These are phyloP conservation scores for Phytophthora cryptogea DNA, from an alignment of 352 stramenopile species.

Conservation along the genomic window DNA sequence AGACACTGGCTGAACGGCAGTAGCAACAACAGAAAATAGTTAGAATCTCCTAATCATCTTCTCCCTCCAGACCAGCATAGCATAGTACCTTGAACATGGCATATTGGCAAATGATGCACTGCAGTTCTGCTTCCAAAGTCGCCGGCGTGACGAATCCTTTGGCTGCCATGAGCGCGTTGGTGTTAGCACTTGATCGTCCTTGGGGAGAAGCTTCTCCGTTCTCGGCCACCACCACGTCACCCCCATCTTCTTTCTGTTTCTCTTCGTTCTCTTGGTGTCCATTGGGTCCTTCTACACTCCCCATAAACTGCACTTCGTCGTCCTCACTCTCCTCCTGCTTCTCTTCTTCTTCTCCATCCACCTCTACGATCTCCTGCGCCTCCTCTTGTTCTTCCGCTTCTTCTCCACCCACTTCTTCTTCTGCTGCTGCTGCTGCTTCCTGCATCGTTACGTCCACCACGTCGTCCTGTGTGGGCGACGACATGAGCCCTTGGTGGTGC, in stretches of 20 bases:
- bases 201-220: background rate
- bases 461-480: background rate
- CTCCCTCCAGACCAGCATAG: background rate
- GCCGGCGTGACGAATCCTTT: constrained; percentile 23
- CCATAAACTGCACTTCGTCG: constrained; percentile 29
- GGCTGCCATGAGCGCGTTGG: constrained; percentile 20
- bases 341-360: constrained; percentile 14
- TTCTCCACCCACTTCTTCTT: constrained; percentile 1
- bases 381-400: background rate
- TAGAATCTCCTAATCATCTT: background rate
- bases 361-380: constrained; percentile 11
- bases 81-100: constrained; percentile 49
- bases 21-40: constrained; percentile 4
- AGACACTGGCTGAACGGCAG: constrained; percentile 40
- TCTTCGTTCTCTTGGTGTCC: background rate
- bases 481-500: constrained; percentile 2
- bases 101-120: constrained; percentile 65
- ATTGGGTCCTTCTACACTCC: constrained; percentile 16
- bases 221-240: constrained; percentile 15
- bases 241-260: constrained; percentile 8
- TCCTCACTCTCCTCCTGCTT: constrained; percentile 31
- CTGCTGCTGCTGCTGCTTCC: background rate
- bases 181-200: constrained; percentile 24
- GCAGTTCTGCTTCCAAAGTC: constrained; percentile 43
- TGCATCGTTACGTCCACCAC: constrained; percentile 18